These are phyloP conservation scores for Aurantiochytrium sp. DNA, from an alignment of 108 stramenopile species.

Conservation along the genomic window DNA sequence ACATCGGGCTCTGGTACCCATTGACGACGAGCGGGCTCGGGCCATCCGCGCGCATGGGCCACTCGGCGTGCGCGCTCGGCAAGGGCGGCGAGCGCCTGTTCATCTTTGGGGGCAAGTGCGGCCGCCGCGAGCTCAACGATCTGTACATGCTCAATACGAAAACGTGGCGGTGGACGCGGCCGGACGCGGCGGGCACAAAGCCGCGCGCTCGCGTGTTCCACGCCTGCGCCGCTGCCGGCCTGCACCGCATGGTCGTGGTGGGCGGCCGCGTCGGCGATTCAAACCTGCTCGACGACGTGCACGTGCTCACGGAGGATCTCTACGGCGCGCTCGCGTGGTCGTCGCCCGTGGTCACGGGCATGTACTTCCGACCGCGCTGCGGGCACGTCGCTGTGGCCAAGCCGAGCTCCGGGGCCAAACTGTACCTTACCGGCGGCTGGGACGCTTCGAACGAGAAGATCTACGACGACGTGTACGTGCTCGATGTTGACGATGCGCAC, in stretches of 20 bases:
- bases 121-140: neutral
- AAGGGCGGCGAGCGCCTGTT: neutral
- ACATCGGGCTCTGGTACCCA: conserved; percentile 15
- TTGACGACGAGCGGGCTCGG: neutral
- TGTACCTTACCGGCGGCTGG: neutral
- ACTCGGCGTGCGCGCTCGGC: conserved; percentile 10
- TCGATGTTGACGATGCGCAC: neutral
- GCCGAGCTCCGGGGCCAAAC: neutral
- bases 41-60: neutral
- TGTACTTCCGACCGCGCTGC: neutral
- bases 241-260: neutral
- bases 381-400: neutral
- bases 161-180: neutral
- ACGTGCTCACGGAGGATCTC: neutral
- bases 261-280: neutral
- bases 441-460: neutral
- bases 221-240: neutral
- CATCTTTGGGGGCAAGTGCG: neutral
- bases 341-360: neutral
- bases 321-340: neutral
- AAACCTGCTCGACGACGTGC: neutral
- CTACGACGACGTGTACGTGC: neutral
- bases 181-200: neutral
- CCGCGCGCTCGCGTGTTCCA: conserved; percentile 7
- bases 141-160: neutral